Percentiles rank a stretch among this genome's conserved stretches.
phyloP scores from a whole-genome alignment of 768 basidiomycete species.

The Naganishia vaughanmartiniae region DNA sequence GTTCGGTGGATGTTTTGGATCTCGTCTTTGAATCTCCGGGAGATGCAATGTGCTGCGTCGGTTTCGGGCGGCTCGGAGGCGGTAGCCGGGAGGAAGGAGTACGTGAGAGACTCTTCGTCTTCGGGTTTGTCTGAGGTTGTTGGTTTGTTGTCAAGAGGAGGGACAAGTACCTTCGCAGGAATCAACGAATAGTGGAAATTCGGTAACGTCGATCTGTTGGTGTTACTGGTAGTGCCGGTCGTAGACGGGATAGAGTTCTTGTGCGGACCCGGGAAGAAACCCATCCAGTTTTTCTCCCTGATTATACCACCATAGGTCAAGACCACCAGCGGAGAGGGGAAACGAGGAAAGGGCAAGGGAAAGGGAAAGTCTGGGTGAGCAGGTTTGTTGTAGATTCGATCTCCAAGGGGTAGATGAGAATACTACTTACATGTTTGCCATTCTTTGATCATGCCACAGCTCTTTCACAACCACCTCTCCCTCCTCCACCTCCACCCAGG shows the following conservation, averaged over 20 bases:
- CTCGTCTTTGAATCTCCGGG: background rate
- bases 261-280: conserved; percentile 10
- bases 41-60: background rate
- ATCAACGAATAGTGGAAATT: background rate
- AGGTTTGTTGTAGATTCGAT: too few species aligned
- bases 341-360: too few species aligned
- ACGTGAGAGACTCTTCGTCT: background rate
- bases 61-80: too few species aligned
- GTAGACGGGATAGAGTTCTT: background rate
- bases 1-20: background rate
- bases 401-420: background rate
- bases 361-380: too few species aligned
- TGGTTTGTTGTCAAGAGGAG: background rate
- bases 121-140: background rate
- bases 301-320: background rate
- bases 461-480: background rate
- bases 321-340: background rate
- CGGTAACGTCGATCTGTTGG: background rate
- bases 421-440: conserved; percentile 11
- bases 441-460: background rate
- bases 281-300: conserved; percentile 22
- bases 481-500: background rate
- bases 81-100: background rate
- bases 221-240: background rate
- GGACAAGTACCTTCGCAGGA: background rate